A percentile compares a stretch with the other conserved stretches of the same genome.
Evolutionary conservation across 257 asterid genomes (phyloP).

Genomic region (Knoxia roxburghii): DNA sequence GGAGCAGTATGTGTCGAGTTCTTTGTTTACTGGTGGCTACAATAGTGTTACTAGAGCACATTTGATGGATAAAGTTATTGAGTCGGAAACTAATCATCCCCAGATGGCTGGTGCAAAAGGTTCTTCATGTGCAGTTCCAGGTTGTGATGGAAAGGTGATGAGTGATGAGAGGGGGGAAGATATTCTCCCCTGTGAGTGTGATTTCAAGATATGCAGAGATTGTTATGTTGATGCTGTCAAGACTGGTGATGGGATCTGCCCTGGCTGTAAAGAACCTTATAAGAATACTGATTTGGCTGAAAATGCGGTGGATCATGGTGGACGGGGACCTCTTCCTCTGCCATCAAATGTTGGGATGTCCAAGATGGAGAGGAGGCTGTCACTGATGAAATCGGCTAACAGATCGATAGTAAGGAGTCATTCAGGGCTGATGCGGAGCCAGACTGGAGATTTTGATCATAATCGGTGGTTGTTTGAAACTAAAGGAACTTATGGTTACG

Average conservation of each 20-base stretch:
- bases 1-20: conserved; percentile 82
- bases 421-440: conserved; percentile 66
- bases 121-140: conserved; percentile 67
- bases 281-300: conserved; percentile 53
- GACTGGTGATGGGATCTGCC: conserved; percentile 76
- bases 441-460: conserved; percentile 80
- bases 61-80: conserved; percentile 94
- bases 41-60: conserved; percentile 87
- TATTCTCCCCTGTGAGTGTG: conserved; percentile 82
- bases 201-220: conserved; percentile 83
- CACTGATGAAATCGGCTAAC: conserved; percentile 66
- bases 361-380: conserved; percentile 71
- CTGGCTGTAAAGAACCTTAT: conserved; percentile 84
- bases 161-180: conserved; percentile 80
- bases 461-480: conserved; percentile 80
- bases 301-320: conserved; percentile 32
- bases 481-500: conserved; percentile 86
- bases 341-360: conserved; percentile 60
- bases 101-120: conserved; percentile 93
- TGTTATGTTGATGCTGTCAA: conserved; percentile 68
- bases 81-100: conserved; percentile 76
- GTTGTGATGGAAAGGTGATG: conserved; percentile 88
- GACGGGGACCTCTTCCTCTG: conserved; percentile 43
- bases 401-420: conserved; percentile 57
- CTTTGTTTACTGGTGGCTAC: conserved; percentile 82